Percentiles rank a stretch among this genome's conserved stretches.
Evolutionary conservation across 345 rosid species (phyloP).

Genomic region (Salix viminalis): DNA sequence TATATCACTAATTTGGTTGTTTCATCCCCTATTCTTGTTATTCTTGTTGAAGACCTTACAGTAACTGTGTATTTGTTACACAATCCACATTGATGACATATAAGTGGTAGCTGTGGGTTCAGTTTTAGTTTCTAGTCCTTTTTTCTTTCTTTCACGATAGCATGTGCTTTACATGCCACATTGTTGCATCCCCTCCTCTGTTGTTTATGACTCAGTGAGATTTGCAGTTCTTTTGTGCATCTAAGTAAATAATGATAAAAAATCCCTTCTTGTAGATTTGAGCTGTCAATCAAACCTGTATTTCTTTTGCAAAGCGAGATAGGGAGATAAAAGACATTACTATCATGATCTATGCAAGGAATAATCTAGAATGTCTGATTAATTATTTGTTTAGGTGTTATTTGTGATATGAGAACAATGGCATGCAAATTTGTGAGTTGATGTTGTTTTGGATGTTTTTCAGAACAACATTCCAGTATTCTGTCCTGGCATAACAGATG

Average conservation of each 20-base stretch:
- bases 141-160: not conserved
- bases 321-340: not conserved
- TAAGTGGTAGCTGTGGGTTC: not conserved
- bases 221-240: not conserved
- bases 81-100: not conserved
- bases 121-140: not conserved
- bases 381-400: not conserved
- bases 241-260: not conserved
- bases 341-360: not conserved
- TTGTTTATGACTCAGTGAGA: not conserved
- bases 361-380: not conserved
- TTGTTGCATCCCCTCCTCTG: not conserved
- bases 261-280: not conserved
- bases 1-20: not conserved
- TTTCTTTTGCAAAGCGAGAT: not conserved
- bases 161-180: not conserved
- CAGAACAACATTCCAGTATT: constrained; percentile 89
- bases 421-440: not conserved
- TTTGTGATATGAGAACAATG: not conserved
- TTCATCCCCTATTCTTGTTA: not conserved
- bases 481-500: constrained; percentile 94
- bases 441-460: constrained; percentile 16
- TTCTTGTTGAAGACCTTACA: not conserved
- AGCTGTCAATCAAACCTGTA: not conserved
- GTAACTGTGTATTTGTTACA: not conserved